These are phyloP conservation scores for Alternaria incomplexa DNA, from an alignment of 2,329 filamentous ascomycete genomes.

Conservation along the genomic window DNA sequence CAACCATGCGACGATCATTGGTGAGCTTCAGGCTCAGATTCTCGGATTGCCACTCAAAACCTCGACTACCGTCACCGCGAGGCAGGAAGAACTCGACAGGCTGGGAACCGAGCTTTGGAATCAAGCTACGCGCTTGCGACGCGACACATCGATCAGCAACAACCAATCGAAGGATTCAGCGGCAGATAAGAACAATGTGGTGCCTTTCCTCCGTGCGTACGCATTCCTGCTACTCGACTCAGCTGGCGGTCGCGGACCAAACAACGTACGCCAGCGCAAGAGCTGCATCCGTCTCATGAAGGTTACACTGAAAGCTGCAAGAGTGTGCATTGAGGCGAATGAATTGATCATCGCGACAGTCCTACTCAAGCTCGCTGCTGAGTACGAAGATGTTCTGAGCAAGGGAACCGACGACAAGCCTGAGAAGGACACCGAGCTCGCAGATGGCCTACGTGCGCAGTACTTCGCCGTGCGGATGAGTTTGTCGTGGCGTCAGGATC, in stretches of 20 bases:
- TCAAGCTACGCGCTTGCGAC: slow-evolving; percentile 60
- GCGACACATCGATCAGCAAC: slow-evolving; percentile 17
- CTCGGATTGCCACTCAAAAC: slow-evolving; percentile 44
- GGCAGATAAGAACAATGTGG: slow-evolving; percentile 20
- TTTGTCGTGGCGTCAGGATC: slow-evolving; percentile 76
- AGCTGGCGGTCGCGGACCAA: slow-evolving; percentile 26
- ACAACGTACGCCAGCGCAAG: slow-evolving; percentile 28
- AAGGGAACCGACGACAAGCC: slow-evolving; percentile 19
- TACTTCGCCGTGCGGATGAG: slow-evolving; percentile 71
- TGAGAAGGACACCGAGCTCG: slow-evolving; percentile 36
- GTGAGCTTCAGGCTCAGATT: slow-evolving; percentile 52
- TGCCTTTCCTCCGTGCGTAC: slow-evolving; percentile 58
- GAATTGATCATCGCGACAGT: slow-evolving; percentile 65
- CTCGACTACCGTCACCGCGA: slow-evolving; percentile 36
- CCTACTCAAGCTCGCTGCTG: slow-evolving; percentile 68
- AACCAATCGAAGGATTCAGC: slow-evolving; percentile 43
- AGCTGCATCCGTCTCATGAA: slow-evolving; percentile 64
- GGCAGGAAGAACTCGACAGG: slow-evolving; percentile 60
- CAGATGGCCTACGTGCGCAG: slow-evolving; percentile 59
- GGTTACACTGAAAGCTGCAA: slow-evolving; percentile 70
- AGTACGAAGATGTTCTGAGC: slow-evolving; percentile 49
- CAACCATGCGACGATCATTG: slow-evolving; percentile 28
- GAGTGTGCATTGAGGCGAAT: slow-evolving; percentile 65
- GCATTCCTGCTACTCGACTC: slow-evolving; percentile 71
- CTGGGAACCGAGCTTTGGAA: slow-evolving; percentile 71